These are phyloP conservation scores for Hymenoscyphus linearis DNA, from an alignment of 2,329 filamentous ascomycete genomes.

Conservation along the genomic window DNA sequence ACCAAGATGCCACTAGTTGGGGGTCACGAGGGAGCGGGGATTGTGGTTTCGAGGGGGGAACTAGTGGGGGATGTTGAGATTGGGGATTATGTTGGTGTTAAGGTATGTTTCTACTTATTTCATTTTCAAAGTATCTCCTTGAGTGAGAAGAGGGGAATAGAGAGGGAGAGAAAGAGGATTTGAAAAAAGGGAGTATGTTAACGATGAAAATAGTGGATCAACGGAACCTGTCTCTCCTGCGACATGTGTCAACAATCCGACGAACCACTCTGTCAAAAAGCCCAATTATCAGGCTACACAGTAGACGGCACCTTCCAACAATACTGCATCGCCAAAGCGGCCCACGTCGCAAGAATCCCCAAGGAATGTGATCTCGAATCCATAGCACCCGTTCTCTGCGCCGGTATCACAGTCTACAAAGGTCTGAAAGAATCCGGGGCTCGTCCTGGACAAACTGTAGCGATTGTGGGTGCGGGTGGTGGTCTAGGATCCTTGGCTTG, in stretches of 20 bases:
- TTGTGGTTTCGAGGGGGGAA: slow-evolving; percentile 74
- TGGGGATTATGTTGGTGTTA: slow-evolving; percentile 83
- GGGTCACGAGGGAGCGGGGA: slow-evolving; percentile 72
- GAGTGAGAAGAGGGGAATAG: too few species aligned
- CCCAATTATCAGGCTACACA: slow-evolving; percentile 80
- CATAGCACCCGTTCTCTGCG: slow-evolving; percentile 75
- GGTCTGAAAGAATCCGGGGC: slow-evolving; percentile 80
- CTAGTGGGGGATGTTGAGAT: slow-evolving; percentile 74
- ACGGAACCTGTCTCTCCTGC: slow-evolving; percentile 79
- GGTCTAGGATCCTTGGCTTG: slow-evolving; percentile 74
- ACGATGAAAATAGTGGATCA: slow-evolving; percentile 62
- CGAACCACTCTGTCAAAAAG: slow-evolving; percentile 75
- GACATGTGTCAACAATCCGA: slow-evolving; percentile 76
- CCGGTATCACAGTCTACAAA: slow-evolving; percentile 85
- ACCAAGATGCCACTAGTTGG: slow-evolving; percentile 82
- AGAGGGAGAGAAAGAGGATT: too few species aligned
- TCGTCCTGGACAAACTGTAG: slow-evolving; percentile 69
- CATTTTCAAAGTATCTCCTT: slow-evolving; percentile 1
- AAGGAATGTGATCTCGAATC: slow-evolving; percentile 71
- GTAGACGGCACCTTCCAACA: slow-evolving; percentile 93
- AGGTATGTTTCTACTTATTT: slow-evolving; percentile 33
- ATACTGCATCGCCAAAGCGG: slow-evolving; percentile 82
- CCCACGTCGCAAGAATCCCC: slow-evolving; percentile 76
- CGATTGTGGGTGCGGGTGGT: slow-evolving; percentile 81
- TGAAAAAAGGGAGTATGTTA: too few species aligned